Evolutionary conservation across 2,329 filamentous ascomycete species (phyloP).

Genomic region (Talaromyces pinophilus): DNA sequence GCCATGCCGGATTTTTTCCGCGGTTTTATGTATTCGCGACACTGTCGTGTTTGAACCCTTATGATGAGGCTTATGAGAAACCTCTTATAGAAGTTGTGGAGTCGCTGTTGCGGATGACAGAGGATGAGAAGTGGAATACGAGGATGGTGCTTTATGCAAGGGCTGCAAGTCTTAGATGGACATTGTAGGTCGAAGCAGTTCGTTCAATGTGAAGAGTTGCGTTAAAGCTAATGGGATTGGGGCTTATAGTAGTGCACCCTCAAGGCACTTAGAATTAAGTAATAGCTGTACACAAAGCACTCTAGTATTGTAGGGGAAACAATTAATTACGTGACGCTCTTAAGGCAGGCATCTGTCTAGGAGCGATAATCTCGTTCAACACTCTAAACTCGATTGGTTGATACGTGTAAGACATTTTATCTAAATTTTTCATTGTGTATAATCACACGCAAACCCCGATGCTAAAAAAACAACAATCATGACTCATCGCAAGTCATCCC

Average conservation of each 20-base stretch:
- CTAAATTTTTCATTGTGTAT: not conserved
- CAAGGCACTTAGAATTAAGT: too few relatives aligned
- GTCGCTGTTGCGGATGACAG: conserved; percentile 26
- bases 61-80: conserved; percentile 26
- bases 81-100: conserved; percentile 23
- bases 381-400: too few relatives aligned
- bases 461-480: not conserved
- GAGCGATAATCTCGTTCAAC: too few relatives aligned
- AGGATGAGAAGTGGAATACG: conserved; percentile 28
- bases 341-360: too few relatives aligned
- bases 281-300: too few relatives aligned
- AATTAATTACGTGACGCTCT: too few relatives aligned
- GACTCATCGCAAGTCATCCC: not conserved
- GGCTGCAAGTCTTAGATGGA: conserved; percentile 25
- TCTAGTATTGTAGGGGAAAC: too few relatives aligned
- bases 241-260: too few relatives aligned
- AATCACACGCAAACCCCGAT: not conserved
- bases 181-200: conserved; percentile 23
- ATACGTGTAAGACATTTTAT: too few relatives aligned
- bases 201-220: not conserved
- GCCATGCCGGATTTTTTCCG: conserved; percentile 29
- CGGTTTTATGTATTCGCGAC: conserved; percentile 29
- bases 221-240: not conserved
- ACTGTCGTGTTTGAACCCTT: conserved; percentile 25
- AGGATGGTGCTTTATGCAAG: conserved; percentile 26